Base-by-base conservation (phyloP, 1,284 basidiomycete species). In the Trichosporon coremiiforme region DNA sequence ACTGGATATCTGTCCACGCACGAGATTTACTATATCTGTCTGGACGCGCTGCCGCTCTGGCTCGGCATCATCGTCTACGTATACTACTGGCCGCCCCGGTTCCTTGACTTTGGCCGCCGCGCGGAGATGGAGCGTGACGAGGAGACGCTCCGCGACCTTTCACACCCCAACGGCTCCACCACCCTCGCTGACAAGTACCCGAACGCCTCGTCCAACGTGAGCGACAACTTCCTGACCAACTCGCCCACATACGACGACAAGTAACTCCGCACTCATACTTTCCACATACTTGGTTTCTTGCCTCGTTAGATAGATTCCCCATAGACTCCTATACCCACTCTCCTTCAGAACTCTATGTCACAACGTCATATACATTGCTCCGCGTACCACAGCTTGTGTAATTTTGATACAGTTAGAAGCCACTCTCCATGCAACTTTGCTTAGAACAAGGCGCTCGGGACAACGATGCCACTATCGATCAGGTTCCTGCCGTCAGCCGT, bases 21-120 rank as follows among this genome's bases (percentile, higher is more conserved):
- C 31, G 89, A 90, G 78, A 77, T 78, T 1, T 87, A 86, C 77
- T 91, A 91, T 81, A 90, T 90, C 76, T 86, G 81, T 0, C 84
- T 91, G 36, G 90, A 91, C 79, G 88, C 89, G 0, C 71, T 82
- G 13, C 78, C 79, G 5, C 70, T 91, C 17, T 86, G 89, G 72
- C 78, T 90, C 67, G 89, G 90, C 35, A 86, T 89, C 69, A 79
- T 80, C 10, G 78, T 80, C 25, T 82, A 79, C 71, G 71, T 73
- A 2, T 70, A 73, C 62, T 72, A 78, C 66, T 81, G 79, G 82
- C 80, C 79, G 13, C 66, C 67, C 6, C 29, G 29, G 2, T 66
- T 68, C 45, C 70, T 73, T 20, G 31, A 62, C 57, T 62, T 62
- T 13, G 57, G 69, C 70, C 0, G 41, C 70, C 60, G 70, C 71